Conservation (phyloP, 2,329 filamentous ascomycete species). For the Fusarium lyarnte region DNA sequence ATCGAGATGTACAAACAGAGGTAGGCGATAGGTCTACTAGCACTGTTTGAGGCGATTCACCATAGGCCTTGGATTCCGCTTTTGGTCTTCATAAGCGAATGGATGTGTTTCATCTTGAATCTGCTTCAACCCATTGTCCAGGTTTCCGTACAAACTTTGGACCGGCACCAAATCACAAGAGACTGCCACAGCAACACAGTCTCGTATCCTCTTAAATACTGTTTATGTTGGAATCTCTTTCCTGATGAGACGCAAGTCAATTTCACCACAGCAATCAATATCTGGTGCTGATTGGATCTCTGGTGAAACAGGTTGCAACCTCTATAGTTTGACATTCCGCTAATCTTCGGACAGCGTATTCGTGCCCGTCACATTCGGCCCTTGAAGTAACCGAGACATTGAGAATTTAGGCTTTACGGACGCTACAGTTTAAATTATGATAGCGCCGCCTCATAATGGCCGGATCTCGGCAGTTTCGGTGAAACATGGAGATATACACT, state of each 20-base stretch:
- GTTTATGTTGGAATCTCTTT: background rate
- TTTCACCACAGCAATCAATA: no score
- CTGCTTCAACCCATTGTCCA: background rate
- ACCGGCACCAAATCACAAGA: background rate
- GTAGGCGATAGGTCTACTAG: no score
- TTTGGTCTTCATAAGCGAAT: background rate
- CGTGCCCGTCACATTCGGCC: background rate
- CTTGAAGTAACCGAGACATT: background rate
- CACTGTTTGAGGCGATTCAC: fast-evolving
- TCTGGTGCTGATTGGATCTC: background rate
- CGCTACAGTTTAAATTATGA: background rate
- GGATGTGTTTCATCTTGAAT: background rate
- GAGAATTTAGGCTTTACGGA: background rate
- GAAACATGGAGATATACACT: background rate
- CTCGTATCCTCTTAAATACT: background rate
- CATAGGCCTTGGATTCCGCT: background rate
- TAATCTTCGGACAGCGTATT: background rate
- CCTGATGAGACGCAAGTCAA: no score
- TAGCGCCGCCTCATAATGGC: background rate
- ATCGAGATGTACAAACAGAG: background rate
- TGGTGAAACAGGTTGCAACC: background rate
- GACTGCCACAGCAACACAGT: background rate
- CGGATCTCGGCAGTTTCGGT: background rate
- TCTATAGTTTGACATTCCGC: background rate
- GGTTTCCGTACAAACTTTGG: background rate